These are phyloP conservation scores for Collybia nuda DNA, from an alignment of 768 basidiomycete genomes.

Conservation along the genomic window DNA sequence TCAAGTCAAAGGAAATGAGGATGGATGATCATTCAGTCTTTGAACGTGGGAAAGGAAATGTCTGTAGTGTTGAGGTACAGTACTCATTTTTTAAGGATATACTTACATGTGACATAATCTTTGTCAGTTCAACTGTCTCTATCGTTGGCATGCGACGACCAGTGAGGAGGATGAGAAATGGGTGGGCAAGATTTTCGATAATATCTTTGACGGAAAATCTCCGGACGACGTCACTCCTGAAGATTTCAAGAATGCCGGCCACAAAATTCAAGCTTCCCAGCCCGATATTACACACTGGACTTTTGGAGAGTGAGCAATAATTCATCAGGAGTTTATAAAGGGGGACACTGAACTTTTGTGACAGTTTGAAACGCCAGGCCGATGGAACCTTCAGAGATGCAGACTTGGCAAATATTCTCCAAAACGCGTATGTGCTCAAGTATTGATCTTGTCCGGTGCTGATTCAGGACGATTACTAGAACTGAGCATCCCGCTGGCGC, in stretches of 20 bases:
- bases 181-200: constrained; percentile 48
- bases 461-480: constrained; percentile 28
- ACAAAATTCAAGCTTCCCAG: constrained; percentile 35
- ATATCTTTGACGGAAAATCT: constrained; percentile 53
- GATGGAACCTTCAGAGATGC: constrained; percentile 68
- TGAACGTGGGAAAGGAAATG: constrained; percentile 80
- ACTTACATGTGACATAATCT: constrained; percentile 1
- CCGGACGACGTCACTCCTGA: constrained; percentile 41
- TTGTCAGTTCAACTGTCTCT: constrained; percentile 76
- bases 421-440: constrained; percentile 55
- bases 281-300: constrained; percentile 63
- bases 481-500: constrained; percentile 71
- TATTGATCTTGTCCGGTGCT: not conserved
- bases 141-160: constrained; percentile 84
- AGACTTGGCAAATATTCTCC: constrained; percentile 65
- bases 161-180: constrained; percentile 71
- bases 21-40: constrained; percentile 61
- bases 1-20: constrained; percentile 57
- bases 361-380: constrained; percentile 58
- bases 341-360: not conserved
- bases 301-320: constrained; percentile 51
- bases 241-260: constrained; percentile 53
- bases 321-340: not conserved
- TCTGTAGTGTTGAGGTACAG: constrained; percentile 76
- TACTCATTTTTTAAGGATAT: not conserved